These are phyloP conservation scores for Penstemon newberryi DNA, from an alignment of 257 asterid genomes.

Conservation along the genomic window DNA sequence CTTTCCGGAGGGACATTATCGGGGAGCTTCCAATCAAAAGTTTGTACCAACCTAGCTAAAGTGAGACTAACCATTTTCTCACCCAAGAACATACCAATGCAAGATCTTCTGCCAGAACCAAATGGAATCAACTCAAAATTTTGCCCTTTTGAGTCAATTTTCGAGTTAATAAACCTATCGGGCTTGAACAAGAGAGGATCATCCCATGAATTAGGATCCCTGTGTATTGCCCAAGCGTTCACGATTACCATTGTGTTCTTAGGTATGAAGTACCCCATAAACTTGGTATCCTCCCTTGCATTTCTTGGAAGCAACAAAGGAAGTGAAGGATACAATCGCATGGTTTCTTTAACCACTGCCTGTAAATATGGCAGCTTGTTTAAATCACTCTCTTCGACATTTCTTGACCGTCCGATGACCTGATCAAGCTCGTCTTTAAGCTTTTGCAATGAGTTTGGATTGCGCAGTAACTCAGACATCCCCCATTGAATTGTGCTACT, in stretches of 20 bases:
- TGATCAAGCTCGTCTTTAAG: constrained; percentile 26
- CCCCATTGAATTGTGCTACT: constrained; percentile 32
- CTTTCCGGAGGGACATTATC: constrained; percentile 1
- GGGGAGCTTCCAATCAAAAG: constrained; percentile 38
- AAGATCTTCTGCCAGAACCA: constrained; percentile 41
- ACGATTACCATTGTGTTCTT: constrained; percentile 29
- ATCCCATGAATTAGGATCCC: constrained; percentile 39
- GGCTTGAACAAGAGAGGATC: constrained; percentile 36
- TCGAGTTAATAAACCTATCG: constrained; percentile 33
- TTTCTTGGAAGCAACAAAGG: constrained; percentile 31
- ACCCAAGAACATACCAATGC: constrained; percentile 37
- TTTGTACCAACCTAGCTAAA: constrained; percentile 37
- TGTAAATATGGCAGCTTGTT: constrained; percentile 24
- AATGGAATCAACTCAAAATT: constrained; percentile 39
- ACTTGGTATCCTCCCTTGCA: constrained; percentile 25
- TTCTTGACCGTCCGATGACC: constrained; percentile 17
- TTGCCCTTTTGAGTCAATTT: constrained; percentile 37
- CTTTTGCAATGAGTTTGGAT: constrained; percentile 19
- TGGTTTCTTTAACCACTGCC: constrained; percentile 37
- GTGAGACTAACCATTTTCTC: constrained; percentile 39
- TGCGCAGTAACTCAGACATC: constrained; percentile 29
- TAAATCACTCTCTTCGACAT: constrained; percentile 27
- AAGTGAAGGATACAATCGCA: constrained; percentile 31
- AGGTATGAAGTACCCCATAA: constrained; percentile 30
- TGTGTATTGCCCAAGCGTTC: constrained; percentile 37